phyloP scores from a whole-genome alignment of 805 yeast genomes.

The Nakazawaea wickerhamii region DNA sequence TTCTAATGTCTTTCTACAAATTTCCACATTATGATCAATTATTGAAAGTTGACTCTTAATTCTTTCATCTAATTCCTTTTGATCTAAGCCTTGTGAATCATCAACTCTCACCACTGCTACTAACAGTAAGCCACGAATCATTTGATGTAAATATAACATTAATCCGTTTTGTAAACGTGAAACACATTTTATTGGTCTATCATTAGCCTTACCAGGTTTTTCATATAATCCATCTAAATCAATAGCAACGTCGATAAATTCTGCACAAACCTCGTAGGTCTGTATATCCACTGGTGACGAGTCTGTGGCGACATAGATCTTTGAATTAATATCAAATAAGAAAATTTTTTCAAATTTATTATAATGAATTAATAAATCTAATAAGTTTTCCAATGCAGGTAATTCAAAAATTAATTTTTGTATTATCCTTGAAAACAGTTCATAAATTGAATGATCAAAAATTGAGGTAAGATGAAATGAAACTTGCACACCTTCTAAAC shows the following conservation, averaged over 20 bases:
- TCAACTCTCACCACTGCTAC: constrained; percentile 81
- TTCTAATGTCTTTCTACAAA: constrained; percentile 71
- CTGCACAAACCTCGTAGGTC: constrained; percentile 95
- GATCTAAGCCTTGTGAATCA: constrained; percentile 22
- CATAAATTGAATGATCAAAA: constrained; percentile 93
- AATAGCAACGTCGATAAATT: constrained; percentile 89
- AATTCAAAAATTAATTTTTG: constrained; percentile 87
- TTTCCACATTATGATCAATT: constrained; percentile 83
- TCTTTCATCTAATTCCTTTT: constrained; percentile 26
- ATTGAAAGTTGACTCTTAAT: constrained; percentile 48
- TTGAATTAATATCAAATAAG: constrained; percentile 84
- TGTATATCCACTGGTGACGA: constrained; percentile 93
- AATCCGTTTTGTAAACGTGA: constrained; percentile 79
- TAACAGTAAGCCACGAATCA: constrained; percentile 89
- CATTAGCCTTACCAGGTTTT: constrained; percentile 6
- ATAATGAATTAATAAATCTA: constrained; percentile 84
- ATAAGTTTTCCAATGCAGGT: constrained; percentile 80
- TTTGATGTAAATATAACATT: constrained; percentile 77
- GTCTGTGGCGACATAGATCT: constrained; percentile 93
- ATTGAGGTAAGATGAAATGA: constrained; percentile 90
- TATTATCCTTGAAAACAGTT: constrained; percentile 89
- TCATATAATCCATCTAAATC: constrained; percentile 76
- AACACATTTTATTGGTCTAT: constrained; percentile 43
- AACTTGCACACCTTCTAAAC: constrained; percentile 86
- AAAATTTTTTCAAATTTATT: constrained; percentile 91